Evolutionary conservation across 805 yeast genomes (phyloP).

Genomic region (Candida easanensis): DNA sequence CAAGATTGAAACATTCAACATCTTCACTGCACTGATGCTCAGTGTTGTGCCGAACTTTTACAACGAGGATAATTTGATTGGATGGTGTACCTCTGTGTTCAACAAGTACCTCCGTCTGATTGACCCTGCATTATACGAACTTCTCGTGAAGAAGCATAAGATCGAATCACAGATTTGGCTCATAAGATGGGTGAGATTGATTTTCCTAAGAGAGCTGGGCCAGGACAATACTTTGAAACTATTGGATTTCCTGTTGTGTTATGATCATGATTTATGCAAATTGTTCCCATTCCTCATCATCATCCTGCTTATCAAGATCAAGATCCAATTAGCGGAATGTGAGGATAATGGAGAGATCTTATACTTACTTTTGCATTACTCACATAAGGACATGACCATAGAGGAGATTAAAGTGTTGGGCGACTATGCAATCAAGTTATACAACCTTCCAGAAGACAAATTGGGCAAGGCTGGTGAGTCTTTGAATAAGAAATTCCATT

Average conservation of each 20-base stretch:
- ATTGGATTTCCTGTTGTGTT: slow-evolving; percentile 42
- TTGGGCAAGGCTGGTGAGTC: slow-evolving; percentile 35
- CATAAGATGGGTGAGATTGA: slow-evolving; percentile 45
- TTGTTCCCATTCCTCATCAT: slow-evolving; percentile 40
- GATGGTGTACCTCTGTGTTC: slow-evolving; percentile 41
- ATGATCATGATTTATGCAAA: slow-evolving; percentile 30
- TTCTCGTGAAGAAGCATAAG: slow-evolving; percentile 39
- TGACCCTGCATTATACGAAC: slow-evolving; percentile 46
- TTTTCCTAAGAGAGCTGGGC: slow-evolving; percentile 46
- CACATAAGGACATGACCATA: slow-evolving; percentile 29
- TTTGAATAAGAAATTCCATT: slow-evolving; percentile 39
- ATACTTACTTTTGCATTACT: slow-evolving; percentile 44
- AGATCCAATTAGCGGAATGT: slow-evolving; percentile 40
- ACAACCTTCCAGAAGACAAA: slow-evolving; percentile 34
- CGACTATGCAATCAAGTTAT: slow-evolving; percentile 35
- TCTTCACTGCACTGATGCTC: slow-evolving; percentile 43
- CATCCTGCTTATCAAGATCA: slow-evolving; percentile 40
- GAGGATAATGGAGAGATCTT: slow-evolving; percentile 48
- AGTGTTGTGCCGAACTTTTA: slow-evolving; percentile 43
- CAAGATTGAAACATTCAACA: slow-evolving; percentile 39
- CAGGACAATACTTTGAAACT: slow-evolving; percentile 32
- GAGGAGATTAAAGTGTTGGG: slow-evolving; percentile 27
- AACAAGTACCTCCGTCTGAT: slow-evolving; percentile 41
- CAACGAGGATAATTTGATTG: slow-evolving; percentile 38
- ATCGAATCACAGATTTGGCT: slow-evolving; percentile 52